phyloP scores from a whole-genome alignment of 2,329 filamentous ascomycete species.

The Zymoseptoria ardabiliae region DNA sequence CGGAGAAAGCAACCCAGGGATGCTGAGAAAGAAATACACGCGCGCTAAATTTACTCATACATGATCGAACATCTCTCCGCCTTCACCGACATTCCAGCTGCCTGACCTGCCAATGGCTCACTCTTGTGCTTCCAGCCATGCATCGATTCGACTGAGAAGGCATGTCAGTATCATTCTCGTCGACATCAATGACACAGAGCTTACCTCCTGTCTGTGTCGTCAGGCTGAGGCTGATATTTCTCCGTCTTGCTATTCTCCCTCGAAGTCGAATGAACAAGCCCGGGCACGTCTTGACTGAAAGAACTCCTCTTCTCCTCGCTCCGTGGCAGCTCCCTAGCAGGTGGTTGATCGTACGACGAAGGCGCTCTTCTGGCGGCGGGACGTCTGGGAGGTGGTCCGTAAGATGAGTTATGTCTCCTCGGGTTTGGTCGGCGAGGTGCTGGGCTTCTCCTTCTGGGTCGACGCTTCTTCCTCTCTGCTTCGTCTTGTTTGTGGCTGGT shows the following conservation, averaged over 20 bases:
- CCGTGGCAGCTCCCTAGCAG: not conserved
- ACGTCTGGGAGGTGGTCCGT: not conserved
- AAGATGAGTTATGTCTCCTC: not conserved
- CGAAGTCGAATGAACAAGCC: not conserved
- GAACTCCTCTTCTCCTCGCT: not conserved
- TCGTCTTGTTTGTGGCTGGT: not conserved
- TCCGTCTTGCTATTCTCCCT: not conserved
- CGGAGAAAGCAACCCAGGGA: not conserved
- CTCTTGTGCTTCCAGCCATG: not conserved
- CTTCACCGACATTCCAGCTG: not conserved
- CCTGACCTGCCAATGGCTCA: not conserved
- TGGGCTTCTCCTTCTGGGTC: not conserved
- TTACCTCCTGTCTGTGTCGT: not conserved
- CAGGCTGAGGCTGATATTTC: not conserved
- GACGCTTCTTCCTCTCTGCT: not conserved
- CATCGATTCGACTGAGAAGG: not conserved
- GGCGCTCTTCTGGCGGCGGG: not conserved
- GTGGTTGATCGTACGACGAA: not conserved
- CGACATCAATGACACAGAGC: not conserved
- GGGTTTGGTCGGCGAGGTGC: not conserved
- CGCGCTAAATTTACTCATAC: not conserved
- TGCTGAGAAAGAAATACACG: not conserved
- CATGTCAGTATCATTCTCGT: not conserved
- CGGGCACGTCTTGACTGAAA: not conserved
- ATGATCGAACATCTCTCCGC: not conserved